phyloP scores from a whole-genome alignment of 768 basidiomycete species.

The Pulveroboletus ravenelii region DNA sequence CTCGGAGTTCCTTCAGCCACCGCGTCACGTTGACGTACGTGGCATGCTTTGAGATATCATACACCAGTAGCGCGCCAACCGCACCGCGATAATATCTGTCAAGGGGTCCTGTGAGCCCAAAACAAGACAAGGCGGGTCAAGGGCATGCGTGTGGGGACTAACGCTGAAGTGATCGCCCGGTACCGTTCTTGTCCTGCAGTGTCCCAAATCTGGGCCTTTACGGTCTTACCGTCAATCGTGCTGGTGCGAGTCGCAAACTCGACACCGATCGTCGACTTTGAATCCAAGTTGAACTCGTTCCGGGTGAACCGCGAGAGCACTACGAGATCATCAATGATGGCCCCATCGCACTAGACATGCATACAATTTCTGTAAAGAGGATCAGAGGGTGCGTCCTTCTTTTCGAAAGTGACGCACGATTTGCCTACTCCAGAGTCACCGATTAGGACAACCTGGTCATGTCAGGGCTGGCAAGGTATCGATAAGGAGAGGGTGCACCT shows the following conservation, averaged over 20 bases:
- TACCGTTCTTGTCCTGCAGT: slow-evolving; percentile 98
- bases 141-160: slow-evolving; percentile 23
- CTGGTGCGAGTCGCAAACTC: slow-evolving; percentile 97
- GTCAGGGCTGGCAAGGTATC: neutral
- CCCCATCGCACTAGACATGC: slow-evolving; percentile 2
- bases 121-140: neutral
- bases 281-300: slow-evolving; percentile 98
- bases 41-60: slow-evolving; percentile 91
- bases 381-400: neutral
- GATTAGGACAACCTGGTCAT: slow-evolving; percentile 88
- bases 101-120: neutral
- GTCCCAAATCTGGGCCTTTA: slow-evolving; percentile 99
- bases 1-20: slow-evolving; percentile 96
- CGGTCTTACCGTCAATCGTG: slow-evolving; percentile 91
- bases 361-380: slow-evolving; percentile 31
- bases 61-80: slow-evolving; percentile 86
- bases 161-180: slow-evolving; percentile 97
- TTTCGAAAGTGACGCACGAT: slow-evolving; percentile 65
- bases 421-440: slow-evolving; percentile 99
- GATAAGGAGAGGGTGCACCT: slow-evolving; percentile 46
- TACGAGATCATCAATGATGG: slow-evolving; percentile 29
- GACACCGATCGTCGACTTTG: slow-evolving; percentile 98
- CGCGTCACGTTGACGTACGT: slow-evolving; percentile 92
- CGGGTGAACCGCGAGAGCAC: slow-evolving; percentile 99
- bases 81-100: slow-evolving; percentile 95